Evolutionary conservation across 768 basidiomycete species (phyloP), one percentile per base, ranked within the genome.

Genomic region (Hygrocybe coccinea): DNA sequence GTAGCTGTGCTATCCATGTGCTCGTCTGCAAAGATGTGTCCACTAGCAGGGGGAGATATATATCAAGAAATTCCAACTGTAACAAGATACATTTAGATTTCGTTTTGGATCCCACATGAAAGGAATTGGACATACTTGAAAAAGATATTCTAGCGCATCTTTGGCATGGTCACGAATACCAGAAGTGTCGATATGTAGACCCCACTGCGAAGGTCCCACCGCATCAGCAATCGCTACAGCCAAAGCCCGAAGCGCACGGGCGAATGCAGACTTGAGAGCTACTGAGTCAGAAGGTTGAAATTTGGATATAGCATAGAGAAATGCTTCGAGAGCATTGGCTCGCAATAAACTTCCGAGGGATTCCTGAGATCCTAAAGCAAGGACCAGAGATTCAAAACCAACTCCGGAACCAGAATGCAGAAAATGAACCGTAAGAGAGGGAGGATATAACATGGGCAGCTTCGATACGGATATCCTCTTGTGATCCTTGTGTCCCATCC

Each of bases 361-460:
- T 15, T 78, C 78, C 21, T 82, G 78, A 1, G 87, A 85, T 19
- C 87, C 85, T 85, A 53, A 8, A 33, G 39, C 11, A 46, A 17
- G 38, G 35, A 9, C 5, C 3, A 21, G 1, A n/a, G 10, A 43
- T 43, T 34, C 11, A 35, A 39, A 19, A 10, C 41, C 8, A 0
- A 37, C 22, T 50, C 36, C n/a, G 52, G 12, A 14, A 33, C 5
- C 51, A 21, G 47, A 35, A n/a, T 17, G 15, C 47, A 8, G 43
- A 1, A 15, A 29, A 34, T 36, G 37, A 19, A 83, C 87, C 87
- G 58, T 87, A 86, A 0, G 87, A 79, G 11, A 91, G 73, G 0
- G 89, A 91, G 0, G 87, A 79, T 14, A 91, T 74, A 36, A 91
- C 77, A 60, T 89, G 85, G 0, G 88, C 86, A 0, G 89, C 85